phyloP scores from a whole-genome alignment of 2,329 filamentous ascomycete genomes.

The Fusarium tanahbumbuense region DNA sequence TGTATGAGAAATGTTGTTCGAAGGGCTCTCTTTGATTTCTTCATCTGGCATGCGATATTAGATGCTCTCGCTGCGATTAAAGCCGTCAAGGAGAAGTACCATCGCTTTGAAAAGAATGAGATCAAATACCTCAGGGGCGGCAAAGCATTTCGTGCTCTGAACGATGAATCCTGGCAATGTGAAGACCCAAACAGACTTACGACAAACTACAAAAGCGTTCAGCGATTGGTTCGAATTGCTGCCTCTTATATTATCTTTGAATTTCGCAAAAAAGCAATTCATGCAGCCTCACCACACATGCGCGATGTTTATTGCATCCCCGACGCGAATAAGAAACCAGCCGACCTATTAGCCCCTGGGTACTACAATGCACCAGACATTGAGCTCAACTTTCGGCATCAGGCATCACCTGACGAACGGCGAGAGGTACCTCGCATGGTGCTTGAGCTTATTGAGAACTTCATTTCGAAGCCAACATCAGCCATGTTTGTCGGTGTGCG shows the following conservation, averaged over 20 bases:
- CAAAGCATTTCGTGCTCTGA: not conserved
- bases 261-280: slow-evolving; percentile 41
- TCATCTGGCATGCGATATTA: slow-evolving; percentile 27
- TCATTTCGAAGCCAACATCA: slow-evolving; percentile 25
- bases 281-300: slow-evolving; percentile 37
- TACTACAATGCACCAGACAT: slow-evolving; percentile 5
- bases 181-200: too few relatives aligned
- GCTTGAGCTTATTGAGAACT: slow-evolving; percentile 41
- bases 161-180: not conserved
- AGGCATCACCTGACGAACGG: slow-evolving; percentile 1
- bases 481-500: slow-evolving; percentile 32
- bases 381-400: slow-evolving; percentile 1
- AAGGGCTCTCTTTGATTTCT: slow-evolving; percentile 39
- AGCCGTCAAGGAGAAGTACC: not conserved
- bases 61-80: not conserved
- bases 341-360: not conserved
- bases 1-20: slow-evolving; percentile 31
- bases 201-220: not conserved
- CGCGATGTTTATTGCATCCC: slow-evolving; percentile 22
- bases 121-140: not conserved
- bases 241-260: slow-evolving; percentile 38
- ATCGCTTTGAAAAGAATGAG: not conserved
- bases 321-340: not conserved
- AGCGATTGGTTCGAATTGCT: slow-evolving; percentile 24
- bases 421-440: slow-evolving; percentile 19